Percentiles rank a stretch among this genome's conserved stretches.
phyloP scores from a whole-genome alignment of 768 basidiomycete genomes.

The Leccinum variicolor region DNA sequence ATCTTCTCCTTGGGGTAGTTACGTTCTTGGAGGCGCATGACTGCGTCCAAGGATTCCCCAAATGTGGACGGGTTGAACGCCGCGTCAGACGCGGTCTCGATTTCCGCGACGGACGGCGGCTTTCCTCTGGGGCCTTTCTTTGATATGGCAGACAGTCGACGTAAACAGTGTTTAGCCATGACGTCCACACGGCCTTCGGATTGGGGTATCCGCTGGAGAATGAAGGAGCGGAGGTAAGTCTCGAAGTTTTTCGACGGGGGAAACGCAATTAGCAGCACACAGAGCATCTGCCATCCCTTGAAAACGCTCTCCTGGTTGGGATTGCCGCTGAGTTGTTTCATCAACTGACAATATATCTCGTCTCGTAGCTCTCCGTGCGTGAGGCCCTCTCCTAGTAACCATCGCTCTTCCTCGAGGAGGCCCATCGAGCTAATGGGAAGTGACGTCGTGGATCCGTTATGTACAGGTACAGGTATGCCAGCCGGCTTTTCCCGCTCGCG shows the following conservation, averaged over 20 bases:
- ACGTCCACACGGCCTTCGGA: conserved; percentile 79
- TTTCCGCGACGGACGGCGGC: conserved; percentile 76
- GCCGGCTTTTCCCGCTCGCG: conserved; percentile 66
- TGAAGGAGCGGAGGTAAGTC: conserved; percentile 75
- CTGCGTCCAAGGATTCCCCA: conserved; percentile 83
- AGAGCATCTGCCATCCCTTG: conserved; percentile 91
- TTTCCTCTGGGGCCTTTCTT: conserved; percentile 87
- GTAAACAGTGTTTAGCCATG: conserved; percentile 89
- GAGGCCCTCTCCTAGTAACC: conserved; percentile 80
- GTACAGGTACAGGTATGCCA: conserved; percentile 45
- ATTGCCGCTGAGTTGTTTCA: conserved; percentile 88
- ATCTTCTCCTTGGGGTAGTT: conserved; percentile 83
- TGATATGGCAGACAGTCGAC: conserved; percentile 69
- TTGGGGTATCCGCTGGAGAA: conserved; percentile 62
- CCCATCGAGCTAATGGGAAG: conserved; percentile 40
- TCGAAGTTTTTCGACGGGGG: conserved; percentile 94
- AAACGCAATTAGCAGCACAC: conserved; percentile 87
- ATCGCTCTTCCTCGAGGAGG: conserved; percentile 80
- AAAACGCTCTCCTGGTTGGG: conserved; percentile 81
- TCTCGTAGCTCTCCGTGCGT: conserved; percentile 82
- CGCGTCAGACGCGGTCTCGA: conserved; percentile 92
- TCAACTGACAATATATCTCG: conserved; percentile 89
- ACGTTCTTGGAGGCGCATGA: conserved; percentile 79
- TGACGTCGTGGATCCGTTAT: conserved; percentile 42
- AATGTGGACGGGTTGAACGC: conserved; percentile 96